Conservation (phyloP, 2,329 filamentous ascomycete genomes). For the Xylariaceae sp. region DNA sequence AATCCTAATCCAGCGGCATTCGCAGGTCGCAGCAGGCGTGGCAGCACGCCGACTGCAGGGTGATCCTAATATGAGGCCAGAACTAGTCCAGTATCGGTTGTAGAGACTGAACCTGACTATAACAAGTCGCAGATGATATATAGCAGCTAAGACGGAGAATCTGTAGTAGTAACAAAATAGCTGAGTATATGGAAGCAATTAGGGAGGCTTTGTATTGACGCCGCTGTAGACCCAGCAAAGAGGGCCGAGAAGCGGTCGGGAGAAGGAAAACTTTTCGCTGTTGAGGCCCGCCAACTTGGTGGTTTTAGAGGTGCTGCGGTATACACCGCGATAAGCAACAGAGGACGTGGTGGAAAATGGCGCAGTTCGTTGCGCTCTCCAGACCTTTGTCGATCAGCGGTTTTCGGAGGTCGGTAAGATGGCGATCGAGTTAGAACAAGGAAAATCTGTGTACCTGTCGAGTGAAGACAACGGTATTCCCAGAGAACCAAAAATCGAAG, state of each 20-base stretch:
- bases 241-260: conserved; percentile 90
- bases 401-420: neutral
- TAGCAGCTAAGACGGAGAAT: conserved; percentile 1
- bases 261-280: conserved; percentile 72
- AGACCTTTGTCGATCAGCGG: neutral
- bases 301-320: conserved; percentile 49
- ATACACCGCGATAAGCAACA: conserved; percentile 34
- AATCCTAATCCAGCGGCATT: conserved; percentile 36
- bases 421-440: neutral
- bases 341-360: conserved; percentile 34
- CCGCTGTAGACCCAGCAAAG: conserved; percentile 93
- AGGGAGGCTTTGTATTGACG: conserved; percentile 97
- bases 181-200: conserved; percentile 63
- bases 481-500: neutral
- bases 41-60: conserved; percentile 47
- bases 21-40: conserved; percentile 42
- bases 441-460: neutral
- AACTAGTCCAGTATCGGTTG: conserved; percentile 19
- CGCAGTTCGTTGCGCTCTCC: conserved; percentile 26
- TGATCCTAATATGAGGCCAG: conserved; percentile 18
- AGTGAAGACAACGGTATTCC: neutral
- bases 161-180: conserved; percentile 41
- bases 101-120: conserved; percentile 10
- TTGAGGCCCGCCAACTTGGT: conserved; percentile 94
- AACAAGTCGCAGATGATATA: conserved; percentile 5